phyloP scores from a whole-genome alignment of 2,329 filamentous ascomycete species.

The Pyrenophora seminiperda region DNA sequence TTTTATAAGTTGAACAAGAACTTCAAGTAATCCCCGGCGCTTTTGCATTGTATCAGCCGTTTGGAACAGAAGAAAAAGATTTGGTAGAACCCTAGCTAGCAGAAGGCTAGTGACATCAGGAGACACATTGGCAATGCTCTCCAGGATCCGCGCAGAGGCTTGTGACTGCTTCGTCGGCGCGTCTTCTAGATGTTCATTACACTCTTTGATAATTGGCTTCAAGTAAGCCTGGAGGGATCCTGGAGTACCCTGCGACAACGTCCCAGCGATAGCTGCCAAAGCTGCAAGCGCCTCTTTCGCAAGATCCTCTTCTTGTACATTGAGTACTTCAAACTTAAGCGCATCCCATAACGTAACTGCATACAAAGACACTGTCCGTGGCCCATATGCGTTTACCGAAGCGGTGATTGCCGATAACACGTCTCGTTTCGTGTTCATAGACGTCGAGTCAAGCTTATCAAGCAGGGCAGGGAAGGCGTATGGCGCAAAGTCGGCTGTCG shows the following conservation, averaged over 20 bases:
- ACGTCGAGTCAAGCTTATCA: slow-evolving; percentile 72
- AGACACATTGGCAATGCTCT: slow-evolving; percentile 61
- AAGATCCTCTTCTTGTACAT: slow-evolving; percentile 68
- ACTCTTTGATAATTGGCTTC: slow-evolving; percentile 67
- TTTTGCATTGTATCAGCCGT: slow-evolving; percentile 66
- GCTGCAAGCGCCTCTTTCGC: slow-evolving; percentile 63
- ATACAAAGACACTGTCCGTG: slow-evolving; percentile 64
- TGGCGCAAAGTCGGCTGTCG: slow-evolving; percentile 67
- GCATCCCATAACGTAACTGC: slow-evolving; percentile 71
- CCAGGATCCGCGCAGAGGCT: slow-evolving; percentile 65
- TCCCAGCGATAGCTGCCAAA: slow-evolving; percentile 60
- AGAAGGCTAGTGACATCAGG: slow-evolving; percentile 60
- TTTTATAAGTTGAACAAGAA: slow-evolving; percentile 62
- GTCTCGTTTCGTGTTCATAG: slow-evolving; percentile 71
- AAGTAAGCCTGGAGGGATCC: slow-evolving; percentile 60
- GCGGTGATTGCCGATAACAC: slow-evolving; percentile 66
- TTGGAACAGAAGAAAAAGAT: slow-evolving; percentile 64
- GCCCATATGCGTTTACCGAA: slow-evolving; percentile 64
- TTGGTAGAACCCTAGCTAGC: slow-evolving; percentile 61
- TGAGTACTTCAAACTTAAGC: slow-evolving; percentile 71
- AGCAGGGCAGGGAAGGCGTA: slow-evolving; percentile 69
- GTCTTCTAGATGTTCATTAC: slow-evolving; percentile 69
- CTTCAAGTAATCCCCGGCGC: slow-evolving; percentile 66
- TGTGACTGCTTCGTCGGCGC: slow-evolving; percentile 72
- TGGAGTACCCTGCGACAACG: slow-evolving; percentile 58